Evolutionary conservation across 116 monocot species (phyloP).

Genomic region (Thalassia testudinum): DNA sequence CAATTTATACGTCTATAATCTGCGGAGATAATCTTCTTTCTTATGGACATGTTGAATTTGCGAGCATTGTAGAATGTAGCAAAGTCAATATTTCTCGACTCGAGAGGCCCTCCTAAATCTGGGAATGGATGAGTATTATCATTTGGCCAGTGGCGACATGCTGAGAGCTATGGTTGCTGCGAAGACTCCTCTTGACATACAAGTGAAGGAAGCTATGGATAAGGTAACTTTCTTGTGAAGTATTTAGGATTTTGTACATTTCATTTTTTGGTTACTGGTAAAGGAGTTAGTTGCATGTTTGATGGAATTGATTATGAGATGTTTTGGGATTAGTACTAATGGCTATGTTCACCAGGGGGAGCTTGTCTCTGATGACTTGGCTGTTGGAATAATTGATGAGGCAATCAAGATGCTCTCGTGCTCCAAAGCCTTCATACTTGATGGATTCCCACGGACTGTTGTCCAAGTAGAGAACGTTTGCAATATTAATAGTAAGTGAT

Average conservation of each 20-base stretch:
- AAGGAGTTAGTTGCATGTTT: neutral
- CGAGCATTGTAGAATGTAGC: neutral
- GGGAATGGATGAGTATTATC: slow-evolving; percentile 98
- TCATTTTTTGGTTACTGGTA: neutral
- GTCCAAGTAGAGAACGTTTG: slow-evolving; percentile 87
- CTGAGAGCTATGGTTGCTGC: slow-evolving; percentile 90
- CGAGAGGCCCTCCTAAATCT: slow-evolving; percentile 88
- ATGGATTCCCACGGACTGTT: slow-evolving; percentile 96
- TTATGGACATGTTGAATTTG: no score
- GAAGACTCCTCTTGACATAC: slow-evolving; percentile 83
- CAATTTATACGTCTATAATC: no score
- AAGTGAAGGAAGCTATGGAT: slow-evolving; percentile 96
- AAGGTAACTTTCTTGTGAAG: slow-evolving; percentile 26
- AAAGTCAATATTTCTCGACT: neutral
- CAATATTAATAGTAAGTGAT: no score
- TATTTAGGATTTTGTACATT: no score
- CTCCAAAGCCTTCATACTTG: slow-evolving; percentile 96
- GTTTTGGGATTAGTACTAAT: no score
- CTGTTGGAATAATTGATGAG: slow-evolving; percentile 97
- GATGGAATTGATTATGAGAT: neutral
- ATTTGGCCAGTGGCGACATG: slow-evolving; percentile 99
- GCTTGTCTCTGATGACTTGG: slow-evolving; percentile 95
- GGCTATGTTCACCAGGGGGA: slow-evolving; percentile 64
- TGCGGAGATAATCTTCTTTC: no score
- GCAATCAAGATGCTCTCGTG: slow-evolving; percentile 93